Percentiles rank a stretch among this genome's conserved stretches.
These are phyloP conservation scores for Rhizopus delemar DNA, from an alignment of 371 early-diverging fungal species.

Conservation along the genomic window DNA sequence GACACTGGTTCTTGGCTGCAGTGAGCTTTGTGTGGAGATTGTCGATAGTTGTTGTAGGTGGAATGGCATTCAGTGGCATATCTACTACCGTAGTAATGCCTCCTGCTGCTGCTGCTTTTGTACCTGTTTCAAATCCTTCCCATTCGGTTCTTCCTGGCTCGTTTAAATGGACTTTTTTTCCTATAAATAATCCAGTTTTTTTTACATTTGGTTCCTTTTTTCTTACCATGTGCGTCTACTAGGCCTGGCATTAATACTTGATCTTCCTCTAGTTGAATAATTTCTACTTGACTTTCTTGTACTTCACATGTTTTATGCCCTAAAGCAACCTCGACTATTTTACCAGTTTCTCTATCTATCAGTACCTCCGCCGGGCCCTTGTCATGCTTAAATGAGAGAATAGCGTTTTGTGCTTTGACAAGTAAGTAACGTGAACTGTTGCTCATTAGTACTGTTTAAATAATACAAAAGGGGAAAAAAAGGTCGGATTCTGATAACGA, in stretches of 20 bases:
- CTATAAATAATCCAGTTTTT: not conserved
- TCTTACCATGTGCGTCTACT: constrained; percentile 73
- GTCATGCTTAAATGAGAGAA: constrained; percentile 46
- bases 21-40: constrained; percentile 66
- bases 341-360: constrained; percentile 53
- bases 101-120: constrained; percentile 80
- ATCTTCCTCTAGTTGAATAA: constrained; percentile 38
- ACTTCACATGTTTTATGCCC: constrained; percentile 10
- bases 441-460: not conserved
- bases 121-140: constrained; percentile 84
- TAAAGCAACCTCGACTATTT: constrained; percentile 48
- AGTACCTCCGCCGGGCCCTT: constrained; percentile 48
- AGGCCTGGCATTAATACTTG: constrained; percentile 74
- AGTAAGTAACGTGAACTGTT: constrained; percentile 28
- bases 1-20: constrained; percentile 69
- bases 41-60: constrained; percentile 75
- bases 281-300: constrained; percentile 21
- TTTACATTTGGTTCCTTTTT: not conserved
- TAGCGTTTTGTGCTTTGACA: constrained; percentile 42
- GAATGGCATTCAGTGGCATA: constrained; percentile 88
- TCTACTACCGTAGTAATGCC: constrained; percentile 80
- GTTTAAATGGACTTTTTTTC: constrained; percentile 68
- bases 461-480: not conserved
- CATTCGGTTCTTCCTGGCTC: constrained; percentile 84
- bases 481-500: not conserved